Base-by-base conservation (phyloP, 2,329 filamentous ascomycete species). In the Monosporascus sp. region DNA sequence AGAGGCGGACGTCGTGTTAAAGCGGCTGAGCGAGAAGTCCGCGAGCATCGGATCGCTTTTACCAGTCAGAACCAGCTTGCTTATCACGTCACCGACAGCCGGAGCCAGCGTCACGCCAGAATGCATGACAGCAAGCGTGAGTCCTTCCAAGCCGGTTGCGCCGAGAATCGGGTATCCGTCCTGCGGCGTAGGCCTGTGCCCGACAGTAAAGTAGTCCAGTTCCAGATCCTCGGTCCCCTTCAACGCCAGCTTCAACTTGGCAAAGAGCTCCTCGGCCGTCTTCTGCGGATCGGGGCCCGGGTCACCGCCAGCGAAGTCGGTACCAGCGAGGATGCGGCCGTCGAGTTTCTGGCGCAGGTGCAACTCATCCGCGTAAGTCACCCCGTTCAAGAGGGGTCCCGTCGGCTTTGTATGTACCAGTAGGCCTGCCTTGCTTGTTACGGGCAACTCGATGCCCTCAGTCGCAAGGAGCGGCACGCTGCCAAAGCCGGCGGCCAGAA, bases 71-170 rank as follows among this genome's bases (percentile, higher is more conserved):
- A 62, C 53, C 39, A 55, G 45, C 35, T 59, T 51, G 48, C 50
- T 55, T 50, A 64, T 24, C 18, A 64, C 37, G 45, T 66, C 50
- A 3, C 65, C 65, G 1, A 66, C 64, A 27, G 61, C 41, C 5
- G 64, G 60, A 2, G 62, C 58, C 45, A 64, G 54, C 1, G 63
- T 66, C 3, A 67, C 63, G 14, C 64, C 63, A 1, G 64, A 67
- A 53, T 68, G 66, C 67, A 68, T 68, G 2, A 67, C 65, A 1
- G 66, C 67, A 38, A 68, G 50, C 3, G 60, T 63, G 7, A 69
- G 52, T 1, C 66, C 67, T 2, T 63, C 50, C 25, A 58, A 20
- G 1, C 66, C 66, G 9, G 56, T 65, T 5, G 56, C 25, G 5
- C 66, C 66, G 2, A 68, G 57, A 18, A 67, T 65, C 2, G 66